Base-by-base conservation (phyloP, 768 basidiomycete genomes). In the Scleroderma citrinum region DNA sequence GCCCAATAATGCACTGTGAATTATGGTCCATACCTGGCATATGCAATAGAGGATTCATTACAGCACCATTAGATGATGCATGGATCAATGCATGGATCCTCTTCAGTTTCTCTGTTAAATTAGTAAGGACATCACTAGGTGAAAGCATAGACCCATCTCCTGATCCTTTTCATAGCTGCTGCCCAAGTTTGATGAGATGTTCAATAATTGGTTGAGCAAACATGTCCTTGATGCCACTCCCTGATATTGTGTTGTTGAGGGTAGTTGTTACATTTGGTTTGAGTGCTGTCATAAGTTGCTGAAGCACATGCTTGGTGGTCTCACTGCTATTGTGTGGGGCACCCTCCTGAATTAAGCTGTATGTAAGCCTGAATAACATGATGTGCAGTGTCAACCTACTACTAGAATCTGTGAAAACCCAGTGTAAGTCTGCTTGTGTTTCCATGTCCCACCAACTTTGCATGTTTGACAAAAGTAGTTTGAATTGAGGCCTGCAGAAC, bases 381-480 rank as follows among this genome's bases (percentile, higher is more conserved):
- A 12, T 12, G 13, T 35, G 34, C n/a, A 17, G 34, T 35, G 34
- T 35, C n/a, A 5, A 35, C 34, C 34, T 14, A 35, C 34, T 12
- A 5, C 13, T 17, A 35, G 34, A 35, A 35, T 35, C n/a, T 35
- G 34, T 13, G 34, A 35, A 35, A 35, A 35, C 34, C 34, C 34
- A 35, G n/a, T 39, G 8, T 39, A 7, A 39, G 55, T 47, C 3
- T 38, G 13, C 44, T 59, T 59, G 45, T 42, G 41, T 26, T 16
- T 45, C 17, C 53, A 5, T 7, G 47, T 47, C 0, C 59, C 60
- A 4, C 62, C 62, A 13, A 56, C 56, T 31, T 56, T 39, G 41
- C 63, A 65, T 8, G 17, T 46, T 11, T 56, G 56, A 31, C 63
- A 65, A 49, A 61, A 58, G 36, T 49, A 46, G 38, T 63, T 63